Evolutionary conservation across 2,329 filamentous ascomycete species (phyloP).

Genomic region (Fusarium nodosum): DNA sequence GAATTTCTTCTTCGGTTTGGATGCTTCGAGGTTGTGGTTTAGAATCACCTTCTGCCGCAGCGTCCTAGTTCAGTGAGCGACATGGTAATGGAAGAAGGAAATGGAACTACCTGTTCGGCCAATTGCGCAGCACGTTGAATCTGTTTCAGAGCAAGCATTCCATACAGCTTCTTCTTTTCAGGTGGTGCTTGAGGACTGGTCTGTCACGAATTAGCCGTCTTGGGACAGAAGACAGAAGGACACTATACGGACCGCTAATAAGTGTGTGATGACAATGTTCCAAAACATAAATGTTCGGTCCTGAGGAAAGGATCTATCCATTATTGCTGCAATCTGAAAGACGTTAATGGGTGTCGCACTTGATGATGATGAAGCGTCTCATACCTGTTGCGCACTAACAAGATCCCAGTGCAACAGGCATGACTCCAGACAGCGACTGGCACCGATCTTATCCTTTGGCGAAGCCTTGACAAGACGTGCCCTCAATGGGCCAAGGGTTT

Average conservation of each 20-base stretch:
- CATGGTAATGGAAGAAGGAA: neutral
- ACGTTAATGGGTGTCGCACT: constrained; percentile 14
- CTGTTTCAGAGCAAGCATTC: constrained; percentile 65
- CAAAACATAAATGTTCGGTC: constrained; percentile 66
- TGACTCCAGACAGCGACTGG: constrained; percentile 63
- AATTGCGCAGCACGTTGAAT: constrained; percentile 64
- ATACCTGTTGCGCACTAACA: constrained; percentile 68
- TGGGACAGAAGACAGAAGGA: neutral
- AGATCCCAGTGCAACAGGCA: constrained; percentile 70
- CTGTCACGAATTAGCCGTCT: constrained; percentile 50
- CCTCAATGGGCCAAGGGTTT: constrained; percentile 65
- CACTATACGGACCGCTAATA: constrained; percentile 63
- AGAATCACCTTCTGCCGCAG: constrained; percentile 34
- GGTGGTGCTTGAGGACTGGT: constrained; percentile 62
- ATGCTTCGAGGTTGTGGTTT: constrained; percentile 53
- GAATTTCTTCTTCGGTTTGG: constrained; percentile 64
- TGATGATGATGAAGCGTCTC: neutral
- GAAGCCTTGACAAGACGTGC: constrained; percentile 66
- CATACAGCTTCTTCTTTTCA: constrained; percentile 66
- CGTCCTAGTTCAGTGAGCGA: constrained; percentile 35
- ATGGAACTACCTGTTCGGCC: constrained; percentile 59
- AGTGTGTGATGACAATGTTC: constrained; percentile 67
- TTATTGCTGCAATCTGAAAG: constrained; percentile 63
- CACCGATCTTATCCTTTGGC: constrained; percentile 61
- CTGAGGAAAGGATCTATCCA: constrained; percentile 65